These are phyloP conservation scores for Spathaspora passalidarum DNA, from an alignment of 805 yeast species.

Conservation along the genomic window DNA sequence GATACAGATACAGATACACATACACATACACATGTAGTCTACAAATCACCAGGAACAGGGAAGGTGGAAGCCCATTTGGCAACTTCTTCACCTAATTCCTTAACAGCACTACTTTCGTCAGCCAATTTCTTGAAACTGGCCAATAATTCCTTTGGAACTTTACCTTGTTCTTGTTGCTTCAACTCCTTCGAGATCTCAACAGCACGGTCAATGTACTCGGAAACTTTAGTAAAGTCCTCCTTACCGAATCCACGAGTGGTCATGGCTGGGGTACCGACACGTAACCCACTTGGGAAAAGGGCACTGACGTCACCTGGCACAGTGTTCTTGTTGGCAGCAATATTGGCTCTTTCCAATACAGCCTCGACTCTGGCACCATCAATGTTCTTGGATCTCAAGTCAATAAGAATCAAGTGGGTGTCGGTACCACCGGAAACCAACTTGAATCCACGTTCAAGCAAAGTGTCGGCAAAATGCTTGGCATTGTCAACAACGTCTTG, in stretches of 20 bases:
- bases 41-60: conserved; percentile 84
- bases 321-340: conserved; percentile 95
- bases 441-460: conserved; percentile 68
- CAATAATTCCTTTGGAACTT: conserved; percentile 90
- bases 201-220: conserved; percentile 74
- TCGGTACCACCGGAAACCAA: conserved; percentile 95
- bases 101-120: conserved; percentile 68
- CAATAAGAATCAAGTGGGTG: conserved; percentile 92
- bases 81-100: conserved; percentile 66
- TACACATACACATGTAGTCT: conserved; percentile 1
- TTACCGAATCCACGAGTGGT: conserved; percentile 94
- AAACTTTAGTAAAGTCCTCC: conserved; percentile 79
- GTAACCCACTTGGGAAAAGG: conserved; percentile 92
- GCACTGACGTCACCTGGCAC: conserved; percentile 98
- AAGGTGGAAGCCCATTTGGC: conserved; percentile 86
- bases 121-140: conserved; percentile 80
- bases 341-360: conserved; percentile 89
- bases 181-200: conserved; percentile 62
- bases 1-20: too few species aligned
- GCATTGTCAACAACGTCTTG: conserved; percentile 86
- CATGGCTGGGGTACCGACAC: conserved; percentile 99
- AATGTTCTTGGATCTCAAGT: conserved; percentile 82
- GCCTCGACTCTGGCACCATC: conserved; percentile 98
- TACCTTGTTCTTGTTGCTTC: conserved; percentile 59
- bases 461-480: conserved; percentile 71